phyloP scores from a whole-genome alignment of 2,329 filamentous ascomycete genomes.

The Myrmaecium sp. region DNA sequence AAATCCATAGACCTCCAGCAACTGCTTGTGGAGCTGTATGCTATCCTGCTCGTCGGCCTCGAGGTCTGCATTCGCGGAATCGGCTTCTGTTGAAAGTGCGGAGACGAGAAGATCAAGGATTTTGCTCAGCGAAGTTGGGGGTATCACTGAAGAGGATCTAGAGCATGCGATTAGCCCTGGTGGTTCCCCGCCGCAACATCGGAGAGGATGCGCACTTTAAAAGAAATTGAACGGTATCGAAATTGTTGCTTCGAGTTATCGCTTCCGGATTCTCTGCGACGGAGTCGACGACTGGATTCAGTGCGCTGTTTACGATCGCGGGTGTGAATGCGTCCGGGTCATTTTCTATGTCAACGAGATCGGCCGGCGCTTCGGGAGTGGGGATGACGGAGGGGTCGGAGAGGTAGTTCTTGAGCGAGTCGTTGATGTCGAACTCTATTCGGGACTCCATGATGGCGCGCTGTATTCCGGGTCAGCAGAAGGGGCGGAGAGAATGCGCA shows the following conservation, averaged over 20 bases:
- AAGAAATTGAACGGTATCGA: conserved; percentile 89
- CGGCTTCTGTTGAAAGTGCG: conserved; percentile 69
- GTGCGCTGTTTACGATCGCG: conserved; percentile 61
- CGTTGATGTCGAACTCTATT: conserved; percentile 84
- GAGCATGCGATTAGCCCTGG: conserved; percentile 35
- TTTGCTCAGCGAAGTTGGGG: conserved; percentile 73
- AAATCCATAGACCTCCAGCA: conserved; percentile 89
- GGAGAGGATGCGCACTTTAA: conserved; percentile 72
- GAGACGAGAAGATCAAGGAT: conserved; percentile 82
- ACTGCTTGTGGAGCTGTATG: conserved; percentile 70
- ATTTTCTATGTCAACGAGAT: conserved; percentile 80
- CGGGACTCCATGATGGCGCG: conserved; percentile 42
- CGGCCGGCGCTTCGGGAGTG: conserved; percentile 69
- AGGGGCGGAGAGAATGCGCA: conserved; percentile 6
- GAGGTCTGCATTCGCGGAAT: conserved; percentile 69
- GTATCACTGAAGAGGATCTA: conserved; percentile 69
- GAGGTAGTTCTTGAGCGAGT: conserved; percentile 92
- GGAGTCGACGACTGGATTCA: conserved; percentile 85
- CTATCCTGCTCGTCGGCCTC: conserved; percentile 85
- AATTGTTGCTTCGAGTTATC: conserved; percentile 57
- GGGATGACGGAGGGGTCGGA: conserved; percentile 72
- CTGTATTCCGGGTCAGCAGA: conserved; percentile 5
- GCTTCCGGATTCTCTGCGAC: conserved; percentile 85
- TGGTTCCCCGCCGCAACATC: no score
- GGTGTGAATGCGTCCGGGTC: conserved; percentile 71